These are phyloP conservation scores for Trebouxia sp. DNA, from an alignment of 139 green algal genomes.

Conservation along the genomic window DNA sequence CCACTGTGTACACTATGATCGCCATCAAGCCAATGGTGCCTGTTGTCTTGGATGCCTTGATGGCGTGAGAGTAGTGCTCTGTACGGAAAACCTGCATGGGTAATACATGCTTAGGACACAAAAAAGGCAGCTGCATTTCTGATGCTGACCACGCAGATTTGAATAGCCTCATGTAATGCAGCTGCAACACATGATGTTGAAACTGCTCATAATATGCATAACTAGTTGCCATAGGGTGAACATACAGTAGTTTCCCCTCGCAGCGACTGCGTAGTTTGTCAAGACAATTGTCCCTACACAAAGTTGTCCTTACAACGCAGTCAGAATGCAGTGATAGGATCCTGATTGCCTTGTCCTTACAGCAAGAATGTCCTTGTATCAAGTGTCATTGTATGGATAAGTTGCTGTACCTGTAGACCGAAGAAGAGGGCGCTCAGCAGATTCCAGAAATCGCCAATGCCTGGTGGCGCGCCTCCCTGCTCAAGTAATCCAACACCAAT, in stretches of 20 bases:
- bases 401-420: conserved; percentile 71
- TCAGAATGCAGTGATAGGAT: too few relatives aligned
- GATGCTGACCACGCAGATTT: too few relatives aligned
- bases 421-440: conserved; percentile 75
- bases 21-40: conserved; percentile 49
- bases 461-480: conserved; percentile 35
- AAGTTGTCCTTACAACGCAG: too few relatives aligned
- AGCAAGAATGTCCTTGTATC: too few relatives aligned
- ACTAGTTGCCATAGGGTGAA: too few relatives aligned
- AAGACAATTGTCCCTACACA: too few relatives aligned
- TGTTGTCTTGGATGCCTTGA: conserved; percentile 34
- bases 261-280: too few relatives aligned
- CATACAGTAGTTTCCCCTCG: too few relatives aligned
- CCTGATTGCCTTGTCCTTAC: too few relatives aligned
- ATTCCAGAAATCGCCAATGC: conserved; percentile 67
- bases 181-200: not conserved
- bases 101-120: too few relatives aligned
- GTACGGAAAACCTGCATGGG: conserved; percentile 52
- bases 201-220: too few relatives aligned
- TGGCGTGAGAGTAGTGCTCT: conserved; percentile 43
- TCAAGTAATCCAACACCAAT: conserved; percentile 73
- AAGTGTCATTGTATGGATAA: too few relatives aligned
- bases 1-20: conserved; percentile 50
- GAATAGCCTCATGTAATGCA: not conserved
- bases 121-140: not conserved